Conservation (phyloP, 768 basidiomycete genomes). For the Podaxis pistillaris region DNA sequence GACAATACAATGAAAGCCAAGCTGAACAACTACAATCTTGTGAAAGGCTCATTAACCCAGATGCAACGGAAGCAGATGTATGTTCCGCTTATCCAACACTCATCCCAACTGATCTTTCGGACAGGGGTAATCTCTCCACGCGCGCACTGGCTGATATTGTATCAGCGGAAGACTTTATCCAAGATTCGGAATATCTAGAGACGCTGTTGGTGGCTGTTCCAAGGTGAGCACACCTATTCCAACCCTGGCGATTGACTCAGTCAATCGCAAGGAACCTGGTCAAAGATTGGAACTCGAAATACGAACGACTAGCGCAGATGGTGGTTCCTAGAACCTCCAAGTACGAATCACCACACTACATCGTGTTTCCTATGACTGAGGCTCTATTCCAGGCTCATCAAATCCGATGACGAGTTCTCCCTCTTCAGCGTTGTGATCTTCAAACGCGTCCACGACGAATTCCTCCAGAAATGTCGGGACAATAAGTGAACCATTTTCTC, state of each 20-base stretch:
- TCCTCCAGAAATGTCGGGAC: slow-evolving; percentile 91
- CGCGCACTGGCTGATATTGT: slow-evolving; percentile 86
- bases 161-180: slow-evolving; percentile 74
- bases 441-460: slow-evolving; percentile 88
- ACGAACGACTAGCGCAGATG: slow-evolving; percentile 86
- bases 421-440: slow-evolving; percentile 88
- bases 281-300: slow-evolving; percentile 89
- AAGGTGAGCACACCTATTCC: slow-evolving; percentile 53
- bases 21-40: slow-evolving; percentile 86
- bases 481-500: slow-evolving; percentile 63
- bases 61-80: slow-evolving; percentile 96
- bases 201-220: slow-evolving; percentile 92
- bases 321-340: slow-evolving; percentile 90
- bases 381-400: slow-evolving; percentile 52
- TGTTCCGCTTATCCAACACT: neutral
- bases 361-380: slow-evolving; percentile 13
- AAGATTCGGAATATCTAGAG: slow-evolving; percentile 92
- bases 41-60: slow-evolving; percentile 88
- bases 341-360: slow-evolving; percentile 42
- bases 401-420: slow-evolving; percentile 86
- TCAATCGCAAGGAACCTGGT: slow-evolving; percentile 54
- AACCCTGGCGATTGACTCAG: slow-evolving; percentile 23
- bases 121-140: slow-evolving; percentile 83
- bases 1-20: slow-evolving; percentile 94
- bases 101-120: slow-evolving; percentile 13